phyloP scores from a whole-genome alignment of 208 protist species.

The Trypanosoma vivax region DNA sequence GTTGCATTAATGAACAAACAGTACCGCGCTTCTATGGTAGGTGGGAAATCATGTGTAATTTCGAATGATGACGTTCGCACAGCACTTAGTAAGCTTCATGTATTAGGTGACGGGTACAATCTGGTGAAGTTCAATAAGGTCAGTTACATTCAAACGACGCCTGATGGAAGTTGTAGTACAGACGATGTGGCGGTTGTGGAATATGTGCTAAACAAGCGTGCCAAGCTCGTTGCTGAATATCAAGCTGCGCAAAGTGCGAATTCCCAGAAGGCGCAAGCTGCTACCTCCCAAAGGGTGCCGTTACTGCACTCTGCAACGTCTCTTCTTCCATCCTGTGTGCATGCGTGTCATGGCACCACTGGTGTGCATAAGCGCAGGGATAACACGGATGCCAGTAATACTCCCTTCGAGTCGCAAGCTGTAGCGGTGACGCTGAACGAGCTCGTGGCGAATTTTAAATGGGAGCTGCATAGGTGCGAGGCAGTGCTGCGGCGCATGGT shows the following conservation, averaged over 20 bases:
- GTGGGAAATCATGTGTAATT: conserved; percentile 31
- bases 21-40: conserved; percentile 31
- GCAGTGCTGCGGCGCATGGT: conserved; percentile 25
- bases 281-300: too few relatives aligned
- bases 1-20: conserved; percentile 48
- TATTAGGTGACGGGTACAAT: conserved; percentile 71
- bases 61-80: conserved; percentile 61
- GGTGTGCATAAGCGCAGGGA: too few relatives aligned
- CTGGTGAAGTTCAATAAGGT: conserved; percentile 55
- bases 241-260: conserved; percentile 9
- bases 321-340: too few relatives aligned
- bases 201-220: conserved; percentile 38
- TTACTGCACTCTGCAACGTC: too few relatives aligned
- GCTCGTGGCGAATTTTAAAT: too few relatives aligned
- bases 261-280: background rate
- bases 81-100: conserved; percentile 62
- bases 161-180: conserved; percentile 45
- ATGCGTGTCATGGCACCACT: too few relatives aligned
- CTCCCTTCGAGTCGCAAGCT: too few relatives aligned
- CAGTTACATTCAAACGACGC: conserved; percentile 81
- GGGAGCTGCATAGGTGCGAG: background rate
- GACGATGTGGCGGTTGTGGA: conserved; percentile 67
- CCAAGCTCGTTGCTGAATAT: conserved; percentile 27
- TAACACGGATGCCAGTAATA: too few relatives aligned
- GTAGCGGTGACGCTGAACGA: too few relatives aligned